Evolutionary conservation across 345 rosid genomes (phyloP), one percentile per base, ranked within the genome.

Genomic region (Luvunga scandens): DNA sequence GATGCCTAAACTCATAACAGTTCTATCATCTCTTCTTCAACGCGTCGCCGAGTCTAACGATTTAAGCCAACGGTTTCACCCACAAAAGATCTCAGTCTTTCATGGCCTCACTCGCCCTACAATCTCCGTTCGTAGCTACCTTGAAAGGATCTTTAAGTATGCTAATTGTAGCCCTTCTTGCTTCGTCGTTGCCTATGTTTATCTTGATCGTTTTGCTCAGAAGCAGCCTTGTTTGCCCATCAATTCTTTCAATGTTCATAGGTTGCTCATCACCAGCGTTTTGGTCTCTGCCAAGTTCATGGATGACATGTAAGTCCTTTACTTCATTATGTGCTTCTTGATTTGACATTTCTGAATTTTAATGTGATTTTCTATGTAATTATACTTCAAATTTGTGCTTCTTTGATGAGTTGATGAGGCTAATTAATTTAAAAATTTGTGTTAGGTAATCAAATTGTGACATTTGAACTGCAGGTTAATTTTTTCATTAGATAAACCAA

Each of bases 221-320:
- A 75, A 82, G 63, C 93, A 92, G 25, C 89, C 90, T 0, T 87
- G 79, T 62, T 64, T 89, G 69, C 91, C 90, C 13, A 81, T 92
- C 84, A 87, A 83, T 77, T 92, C 91, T 25, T 87, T 84, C 86
- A 92, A 87, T 71, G 91, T 90, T 13, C 97, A 92, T 64, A 78
- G 97, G 42, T 81, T 92, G 72, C 90, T 92, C 25, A 90, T 92
- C 27, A 86, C 97, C 76, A 92, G 94, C 55, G 94, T 90, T 77
- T 73, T 92, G 90, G 84, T 92, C 81, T 88, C 97, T 63, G 93
- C 88, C 65, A 92, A 92, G 84, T 92, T 92, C 90, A 87, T 90
- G 97, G 94, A 92, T 82, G 97, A 90, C 77, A 80, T 86, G 97
- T 92, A 86, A 91, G 92, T 89, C 53, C 6, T 4, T 66, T 45